phyloP scores from a whole-genome alignment of 2,329 filamentous ascomycete species.

The Ceratocystis eucalypticola region DNA sequence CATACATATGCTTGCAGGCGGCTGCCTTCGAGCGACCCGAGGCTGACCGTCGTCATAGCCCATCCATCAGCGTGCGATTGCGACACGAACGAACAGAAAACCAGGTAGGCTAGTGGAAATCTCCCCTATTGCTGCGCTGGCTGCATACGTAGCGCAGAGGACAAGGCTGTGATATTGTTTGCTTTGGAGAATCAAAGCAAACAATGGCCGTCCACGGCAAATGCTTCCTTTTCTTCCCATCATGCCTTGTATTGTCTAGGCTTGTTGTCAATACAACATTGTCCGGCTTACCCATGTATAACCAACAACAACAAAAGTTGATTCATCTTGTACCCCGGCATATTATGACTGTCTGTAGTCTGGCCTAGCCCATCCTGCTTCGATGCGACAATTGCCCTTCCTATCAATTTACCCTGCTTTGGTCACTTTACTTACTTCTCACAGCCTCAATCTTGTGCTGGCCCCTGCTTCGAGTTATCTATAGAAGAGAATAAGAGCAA shows the following conservation, averaged over 20 bases:
- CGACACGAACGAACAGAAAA: neutral
- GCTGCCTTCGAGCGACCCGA: neutral
- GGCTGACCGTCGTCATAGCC: neutral
- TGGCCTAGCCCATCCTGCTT: neutral
- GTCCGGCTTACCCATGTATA: neutral
- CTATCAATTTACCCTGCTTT: neutral
- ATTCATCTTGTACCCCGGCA: neutral
- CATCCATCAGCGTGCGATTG: neutral
- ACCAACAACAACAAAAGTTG: neutral
- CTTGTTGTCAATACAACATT: neutral
- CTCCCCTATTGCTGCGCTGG: neutral
- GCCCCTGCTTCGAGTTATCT: neutral
- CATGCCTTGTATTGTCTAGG: neutral
- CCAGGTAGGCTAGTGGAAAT: neutral
- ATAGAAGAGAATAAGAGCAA: neutral
- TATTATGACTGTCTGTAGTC: neutral
- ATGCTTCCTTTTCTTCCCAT: conserved; percentile 3
- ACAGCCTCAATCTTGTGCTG: neutral
- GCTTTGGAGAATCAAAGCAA: neutral
- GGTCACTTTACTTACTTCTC: neutral
- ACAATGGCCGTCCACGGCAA: neutral
- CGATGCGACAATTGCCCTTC: neutral
- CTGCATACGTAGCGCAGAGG: neutral
- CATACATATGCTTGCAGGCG: neutral
- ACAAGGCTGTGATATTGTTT: conserved; percentile 5